Conservation (phyloP, 352 stramenopile genomes). For the Globisporangium megalacanthum region DNA sequence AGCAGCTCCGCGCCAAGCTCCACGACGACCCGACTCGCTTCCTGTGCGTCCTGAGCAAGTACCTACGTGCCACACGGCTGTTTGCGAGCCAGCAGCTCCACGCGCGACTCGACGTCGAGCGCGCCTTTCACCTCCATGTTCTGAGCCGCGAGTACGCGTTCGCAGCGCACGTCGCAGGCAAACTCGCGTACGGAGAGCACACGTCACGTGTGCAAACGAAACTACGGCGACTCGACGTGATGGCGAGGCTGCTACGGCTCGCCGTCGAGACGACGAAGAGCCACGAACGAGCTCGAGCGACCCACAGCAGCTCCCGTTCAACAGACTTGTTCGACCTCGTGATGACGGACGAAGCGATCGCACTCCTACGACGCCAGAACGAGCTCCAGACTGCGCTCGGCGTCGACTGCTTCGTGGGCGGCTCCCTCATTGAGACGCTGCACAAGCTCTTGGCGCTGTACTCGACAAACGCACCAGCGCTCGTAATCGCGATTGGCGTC, state of each 20-base stretch:
- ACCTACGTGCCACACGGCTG: constrained; percentile 36
- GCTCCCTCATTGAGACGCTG: constrained; percentile 50
- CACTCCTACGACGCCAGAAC: constrained; percentile 36
- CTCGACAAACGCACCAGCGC: constrained; percentile 26
- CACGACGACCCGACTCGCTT: constrained; percentile 23
- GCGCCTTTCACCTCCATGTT: constrained; percentile 25
- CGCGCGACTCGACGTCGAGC: constrained; percentile 21
- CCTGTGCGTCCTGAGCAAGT: constrained; percentile 30
- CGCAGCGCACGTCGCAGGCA: constrained; percentile 32
- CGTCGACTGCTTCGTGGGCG: constrained; percentile 35
- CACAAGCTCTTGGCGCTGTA: constrained; percentile 55
- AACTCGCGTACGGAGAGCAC: constrained; percentile 40
- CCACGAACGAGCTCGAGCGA: neutral
- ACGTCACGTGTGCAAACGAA: constrained; percentile 30
- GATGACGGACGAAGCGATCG: constrained; percentile 45
- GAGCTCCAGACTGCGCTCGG: constrained; percentile 30
- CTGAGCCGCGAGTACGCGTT: constrained; percentile 21
- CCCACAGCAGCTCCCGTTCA: constrained; percentile 11
- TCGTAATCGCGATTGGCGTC: constrained; percentile 29
- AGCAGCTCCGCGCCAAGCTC: constrained; percentile 24
- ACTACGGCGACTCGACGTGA: constrained; percentile 29
- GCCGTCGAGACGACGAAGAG: neutral
- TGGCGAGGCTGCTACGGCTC: constrained; percentile 23
- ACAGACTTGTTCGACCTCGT: constrained; percentile 35
- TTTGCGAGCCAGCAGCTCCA: constrained; percentile 37